Evolutionary conservation across 2,329 filamentous ascomycete genomes (phyloP), one percentile per base, ranked within the genome.

Genomic region (Mycosphaerella sp.): DNA sequence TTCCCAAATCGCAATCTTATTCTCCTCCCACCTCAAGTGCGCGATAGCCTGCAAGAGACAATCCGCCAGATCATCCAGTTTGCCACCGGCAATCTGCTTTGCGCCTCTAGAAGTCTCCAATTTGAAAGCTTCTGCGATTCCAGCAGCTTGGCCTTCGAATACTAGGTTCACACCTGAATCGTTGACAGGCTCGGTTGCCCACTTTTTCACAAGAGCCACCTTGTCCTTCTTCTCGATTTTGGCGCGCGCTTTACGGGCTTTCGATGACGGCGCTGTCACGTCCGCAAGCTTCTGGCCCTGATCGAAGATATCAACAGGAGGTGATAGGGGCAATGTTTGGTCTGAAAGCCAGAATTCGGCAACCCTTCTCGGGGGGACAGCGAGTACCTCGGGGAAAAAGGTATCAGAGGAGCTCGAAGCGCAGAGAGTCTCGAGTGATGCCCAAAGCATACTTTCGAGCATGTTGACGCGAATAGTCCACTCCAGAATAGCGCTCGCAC

Each of bases 401-500:
- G 3, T n/a, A 4, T 72, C 72, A 46, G 78, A 69, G 14, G 72
- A 67, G 44, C 32, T 17, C 4, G 31, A 45, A 38, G 53, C 56
- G 39, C 71, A 70, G 45, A 88, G 65, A 0, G 83, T 80, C 48
- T 78, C 75, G 38, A 92, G 69, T 10, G 83, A 77, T 7, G 85
- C 85, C 74, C 90, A 86, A 0, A 95, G 71, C 83, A 93, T 93
- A 3, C 83, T 82, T 69, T 95, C 89, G 21, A 95, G 78, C 64
- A 86, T 84, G 61, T 92, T 92, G 7, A 95, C 88, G 1, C 87
- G 77, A 40, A 93, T 68, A 2, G 88, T 92, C 89, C 89, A 95
- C 70, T 95, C 87, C 56, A 84, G 80, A 1, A 95, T 82, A 0
- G 82, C 79, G 0, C 80, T 72, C 0, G 73, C 77, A 7, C 85